Conservation (phyloP, 169 alveolate genomes). For the Neospora caninum region DNA sequence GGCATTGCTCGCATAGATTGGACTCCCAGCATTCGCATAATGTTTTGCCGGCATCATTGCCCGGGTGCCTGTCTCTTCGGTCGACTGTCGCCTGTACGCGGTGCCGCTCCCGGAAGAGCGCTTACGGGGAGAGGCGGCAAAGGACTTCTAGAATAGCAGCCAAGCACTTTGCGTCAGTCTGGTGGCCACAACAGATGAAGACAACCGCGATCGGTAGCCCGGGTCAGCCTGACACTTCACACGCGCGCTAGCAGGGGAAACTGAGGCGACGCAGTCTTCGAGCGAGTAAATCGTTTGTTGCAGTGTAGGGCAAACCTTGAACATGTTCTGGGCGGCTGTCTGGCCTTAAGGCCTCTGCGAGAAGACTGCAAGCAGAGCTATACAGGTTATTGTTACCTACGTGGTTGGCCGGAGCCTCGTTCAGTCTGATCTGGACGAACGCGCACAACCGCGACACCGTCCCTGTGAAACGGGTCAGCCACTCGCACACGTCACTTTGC, state of each 20-base stretch:
- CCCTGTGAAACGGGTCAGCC: background rate
- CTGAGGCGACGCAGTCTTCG: no score
- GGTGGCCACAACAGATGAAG: background rate
- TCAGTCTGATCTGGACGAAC: background rate
- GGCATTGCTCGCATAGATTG: no score
- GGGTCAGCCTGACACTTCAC: no score
- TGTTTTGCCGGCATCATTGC: no score
- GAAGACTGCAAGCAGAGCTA: background rate
- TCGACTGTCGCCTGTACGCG: no score
- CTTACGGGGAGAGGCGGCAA: constrained; percentile 11
- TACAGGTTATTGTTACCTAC: background rate
- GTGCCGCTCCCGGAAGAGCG: background rate
- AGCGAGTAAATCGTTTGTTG: no score
- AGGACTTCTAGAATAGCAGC: background rate
- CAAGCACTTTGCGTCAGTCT: background rate
- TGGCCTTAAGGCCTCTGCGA: background rate
- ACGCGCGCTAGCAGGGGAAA: no score
- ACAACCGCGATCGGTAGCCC: background rate
- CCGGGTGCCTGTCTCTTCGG: no score
- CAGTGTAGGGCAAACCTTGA: no score
- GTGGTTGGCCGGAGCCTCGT: background rate
- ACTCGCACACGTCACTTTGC: background rate
- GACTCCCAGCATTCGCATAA: no score
- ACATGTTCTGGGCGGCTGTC: no score
- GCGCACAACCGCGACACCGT: constrained; percentile 14